These are phyloP conservation scores for Calonectria pseudoturangicola DNA, from an alignment of 2,329 filamentous ascomycete species.

Conservation along the genomic window DNA sequence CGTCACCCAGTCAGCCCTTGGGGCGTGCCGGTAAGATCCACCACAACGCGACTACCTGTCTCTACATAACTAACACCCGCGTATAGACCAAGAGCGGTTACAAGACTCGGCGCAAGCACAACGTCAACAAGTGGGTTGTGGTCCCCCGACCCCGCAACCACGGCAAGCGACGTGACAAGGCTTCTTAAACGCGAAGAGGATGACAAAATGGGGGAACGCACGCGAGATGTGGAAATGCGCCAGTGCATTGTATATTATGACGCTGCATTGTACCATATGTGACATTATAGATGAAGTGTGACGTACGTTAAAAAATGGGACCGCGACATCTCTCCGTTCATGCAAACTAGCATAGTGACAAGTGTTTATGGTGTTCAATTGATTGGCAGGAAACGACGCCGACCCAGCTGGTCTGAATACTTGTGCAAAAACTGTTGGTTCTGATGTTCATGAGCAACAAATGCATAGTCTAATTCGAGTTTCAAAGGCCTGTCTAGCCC, in stretches of 20 bases:
- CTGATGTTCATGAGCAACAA: background rate
- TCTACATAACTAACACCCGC: conserved; percentile 39
- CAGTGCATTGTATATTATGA: conserved; percentile 57
- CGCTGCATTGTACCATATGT: conserved; percentile 59
- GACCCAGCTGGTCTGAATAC: background rate
- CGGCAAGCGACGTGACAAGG: conserved; percentile 87
- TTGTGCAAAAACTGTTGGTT: background rate
- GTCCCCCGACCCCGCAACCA: conserved; percentile 89
- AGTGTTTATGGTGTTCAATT: background rate
- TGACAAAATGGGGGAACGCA: conserved; percentile 41
- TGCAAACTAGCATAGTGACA: background rate
- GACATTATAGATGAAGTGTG: conserved; percentile 54
- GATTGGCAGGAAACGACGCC: background rate
- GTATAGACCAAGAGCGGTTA: conserved; percentile 85
- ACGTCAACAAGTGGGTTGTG: conserved; percentile 94
- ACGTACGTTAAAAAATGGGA: conserved; percentile 44
- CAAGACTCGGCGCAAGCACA: conserved; percentile 93
- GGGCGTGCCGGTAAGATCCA: conserved; percentile 88
- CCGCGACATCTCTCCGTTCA: conserved; percentile 35
- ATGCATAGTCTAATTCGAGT: conserved; percentile 19
- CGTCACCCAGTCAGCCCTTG: conserved; percentile 95
- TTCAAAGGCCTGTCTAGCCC: conserved; percentile 31
- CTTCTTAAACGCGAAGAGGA: conserved; percentile 53
- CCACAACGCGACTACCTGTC: conserved; percentile 11
- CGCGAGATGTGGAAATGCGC: conserved; percentile 42